A percentile compares a stretch with the other conserved stretches of the same genome.
These are phyloP conservation scores for Domatiomyces globalis DNA, from an alignment of 2,329 filamentous ascomycete genomes.

Conservation along the genomic window DNA sequence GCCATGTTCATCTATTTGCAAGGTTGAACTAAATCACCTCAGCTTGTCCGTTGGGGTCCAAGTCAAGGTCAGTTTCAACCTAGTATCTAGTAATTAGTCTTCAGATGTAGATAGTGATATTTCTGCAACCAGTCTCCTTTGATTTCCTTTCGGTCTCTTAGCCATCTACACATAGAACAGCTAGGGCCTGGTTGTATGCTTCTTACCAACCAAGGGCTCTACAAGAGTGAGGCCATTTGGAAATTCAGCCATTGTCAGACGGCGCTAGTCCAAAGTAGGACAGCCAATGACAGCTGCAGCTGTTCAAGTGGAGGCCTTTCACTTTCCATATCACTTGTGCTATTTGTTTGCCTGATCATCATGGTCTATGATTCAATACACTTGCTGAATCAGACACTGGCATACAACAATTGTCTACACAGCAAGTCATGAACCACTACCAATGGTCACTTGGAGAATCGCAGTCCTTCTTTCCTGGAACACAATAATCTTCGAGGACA, in stretches of 20 bases:
- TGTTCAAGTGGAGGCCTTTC: neutral
- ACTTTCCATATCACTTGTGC: neutral
- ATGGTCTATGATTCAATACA: neutral
- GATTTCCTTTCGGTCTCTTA: no score
- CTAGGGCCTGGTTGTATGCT: no score
- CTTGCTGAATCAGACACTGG: neutral
- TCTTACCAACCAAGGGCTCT: no score
- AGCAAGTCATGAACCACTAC: neutral
- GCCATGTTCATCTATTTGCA: no score
- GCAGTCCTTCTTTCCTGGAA: neutral
- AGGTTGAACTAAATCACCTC: no score
- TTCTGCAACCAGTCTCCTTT: neutral
- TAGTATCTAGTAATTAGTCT: no score
- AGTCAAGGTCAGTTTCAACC: no score
- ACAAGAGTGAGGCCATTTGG: no score
- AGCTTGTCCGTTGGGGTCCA: no score
- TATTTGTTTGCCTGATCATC: neutral
- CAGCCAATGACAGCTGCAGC: neutral
- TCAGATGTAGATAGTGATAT: neutral
- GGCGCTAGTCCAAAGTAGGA: neutral
- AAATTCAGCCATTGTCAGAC: no score
- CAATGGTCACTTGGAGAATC: neutral
- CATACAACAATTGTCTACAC: neutral
- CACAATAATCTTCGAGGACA: neutral
- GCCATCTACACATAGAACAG: no score